These are phyloP conservation scores for Coemansia sp. DNA, from an alignment of 192 early-diverging fungal species.

Conservation along the genomic window DNA sequence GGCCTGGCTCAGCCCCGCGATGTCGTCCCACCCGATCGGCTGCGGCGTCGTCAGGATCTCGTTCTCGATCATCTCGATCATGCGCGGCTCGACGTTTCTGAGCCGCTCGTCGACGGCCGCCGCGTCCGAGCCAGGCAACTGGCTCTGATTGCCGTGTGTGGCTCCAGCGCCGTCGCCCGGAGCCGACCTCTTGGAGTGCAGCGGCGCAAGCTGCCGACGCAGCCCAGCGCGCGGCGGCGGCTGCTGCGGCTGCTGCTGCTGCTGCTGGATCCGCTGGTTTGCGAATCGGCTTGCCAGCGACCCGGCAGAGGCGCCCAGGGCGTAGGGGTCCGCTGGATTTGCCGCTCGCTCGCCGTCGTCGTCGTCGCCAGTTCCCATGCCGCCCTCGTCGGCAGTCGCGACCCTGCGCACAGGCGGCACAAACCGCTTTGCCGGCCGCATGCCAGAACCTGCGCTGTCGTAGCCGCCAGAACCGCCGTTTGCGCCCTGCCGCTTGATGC, in stretches of 20 bases:
- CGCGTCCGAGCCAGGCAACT: no score
- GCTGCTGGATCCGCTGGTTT: neutral
- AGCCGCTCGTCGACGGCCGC: slow-evolving; percentile 68
- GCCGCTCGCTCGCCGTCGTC: slow-evolving; percentile 5
- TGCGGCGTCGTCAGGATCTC: slow-evolving; percentile 71
- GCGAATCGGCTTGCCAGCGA: slow-evolving; percentile 10
- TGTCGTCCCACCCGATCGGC: slow-evolving; percentile 76
- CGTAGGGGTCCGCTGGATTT: neutral
- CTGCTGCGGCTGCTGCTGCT: slow-evolving; percentile 5
- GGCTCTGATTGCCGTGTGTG: slow-evolving; percentile 8
- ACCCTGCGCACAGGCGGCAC: slow-evolving; percentile 23
- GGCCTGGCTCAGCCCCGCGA: slow-evolving; percentile 79
- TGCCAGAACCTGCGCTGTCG: no score
- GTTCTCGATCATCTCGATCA: slow-evolving; percentile 86
- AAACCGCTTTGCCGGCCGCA: slow-evolving; percentile 15
- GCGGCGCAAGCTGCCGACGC: slow-evolving; percentile 13
- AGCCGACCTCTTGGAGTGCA: slow-evolving; percentile 22
- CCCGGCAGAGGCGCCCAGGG: neutral
- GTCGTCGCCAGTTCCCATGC: slow-evolving; percentile 9
- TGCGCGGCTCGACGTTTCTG: slow-evolving; percentile 79
- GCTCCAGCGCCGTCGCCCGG: neutral
- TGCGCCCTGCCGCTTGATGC: slow-evolving; percentile 24
- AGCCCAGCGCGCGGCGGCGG: neutral
- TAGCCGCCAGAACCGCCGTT: slow-evolving; percentile 3
- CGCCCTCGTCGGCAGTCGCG: neutral